Evolutionary conservation across 1,284 basidiomycete genomes (phyloP), one percentile per base, ranked within the genome.

Genomic region (Mycena sp.): DNA sequence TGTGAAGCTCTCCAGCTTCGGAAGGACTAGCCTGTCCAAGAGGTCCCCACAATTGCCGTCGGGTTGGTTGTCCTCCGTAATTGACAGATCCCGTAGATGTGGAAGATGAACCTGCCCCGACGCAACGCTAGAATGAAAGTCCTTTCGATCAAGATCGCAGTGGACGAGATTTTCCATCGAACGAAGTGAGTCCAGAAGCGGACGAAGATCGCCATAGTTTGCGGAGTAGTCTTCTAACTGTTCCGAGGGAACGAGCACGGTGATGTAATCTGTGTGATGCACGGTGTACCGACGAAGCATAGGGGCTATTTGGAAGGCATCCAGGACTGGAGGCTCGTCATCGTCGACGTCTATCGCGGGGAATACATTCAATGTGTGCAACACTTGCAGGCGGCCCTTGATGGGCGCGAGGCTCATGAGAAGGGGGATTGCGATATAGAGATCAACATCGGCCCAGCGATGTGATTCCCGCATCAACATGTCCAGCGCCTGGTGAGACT

Each of bases 111-210:
- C 23, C 16, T 25, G 2, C 6, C 2, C 16, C 10, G 35, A 35
- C 2, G 19, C 19, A 3, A 25, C 6, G 7, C 9, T 10, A 11
- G 3, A 28, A n/a, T 26, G 41, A n/a, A 2, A 11, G 5, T 1
- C 19, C 25, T n/a, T 4, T 2, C 5, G 4, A 57, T 57, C 6
- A 3, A 14, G 28, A 14, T 35, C 32, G 32, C 55, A 57, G 3
- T 29, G 10, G 12, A 57, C 55, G 26, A 57, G 55, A n/a, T 57
- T 57, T 11, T 14, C 23, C 55, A 57, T 57, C 25, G 4, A 9
- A 6, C 4, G 16, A 57, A 35, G 19, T 44, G 6, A 16, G 6
- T 28, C 2, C 9, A 49, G 28, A 6, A 3, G 6, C 43, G n/a
- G 17, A 17, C 1, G 32, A 25, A 40, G 11, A 28, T 23, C 45